Percentiles rank a stretch among this genome's conserved stretches.
Evolutionary conservation across 140 eudicot species (phyloP).

Genomic region (Flaveria floridana): DNA sequence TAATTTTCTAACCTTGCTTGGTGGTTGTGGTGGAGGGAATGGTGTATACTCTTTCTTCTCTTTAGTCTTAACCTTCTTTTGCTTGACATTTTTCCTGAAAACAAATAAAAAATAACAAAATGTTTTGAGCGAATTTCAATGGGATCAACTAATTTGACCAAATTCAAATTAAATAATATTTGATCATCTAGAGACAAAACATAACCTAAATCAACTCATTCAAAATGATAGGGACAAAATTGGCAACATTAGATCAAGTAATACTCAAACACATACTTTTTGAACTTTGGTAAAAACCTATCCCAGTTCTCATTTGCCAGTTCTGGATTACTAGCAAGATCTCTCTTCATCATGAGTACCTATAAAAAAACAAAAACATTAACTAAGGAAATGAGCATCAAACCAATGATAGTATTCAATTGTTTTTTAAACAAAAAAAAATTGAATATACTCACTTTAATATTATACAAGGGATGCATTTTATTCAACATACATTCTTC

Average conservation of each 20-base stretch:
- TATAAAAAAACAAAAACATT: constrained; percentile 23
- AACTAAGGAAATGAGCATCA: background rate
- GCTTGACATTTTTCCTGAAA: constrained; percentile 30
- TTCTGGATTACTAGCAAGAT: constrained; percentile 79
- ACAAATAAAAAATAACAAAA: background rate
- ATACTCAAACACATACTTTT: constrained; percentile 22
- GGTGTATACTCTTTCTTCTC: constrained; percentile 91
- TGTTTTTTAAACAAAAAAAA: background rate
- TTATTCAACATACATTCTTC: constrained; percentile 88
- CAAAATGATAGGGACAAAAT: background rate
- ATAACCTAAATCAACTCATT: background rate
- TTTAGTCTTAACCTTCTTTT: constrained; percentile 50
- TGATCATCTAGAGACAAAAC: background rate
- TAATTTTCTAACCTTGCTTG: constrained; percentile 64
- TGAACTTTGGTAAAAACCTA: constrained; percentile 51
- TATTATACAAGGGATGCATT: constrained; percentile 79
- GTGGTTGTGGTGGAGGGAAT: constrained; percentile 89
- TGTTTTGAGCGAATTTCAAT: background rate
- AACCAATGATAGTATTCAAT: background rate
- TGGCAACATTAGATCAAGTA: background rate
- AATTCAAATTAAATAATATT: background rate
- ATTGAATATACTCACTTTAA: constrained; percentile 45
- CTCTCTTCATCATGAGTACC: constrained; percentile 86
- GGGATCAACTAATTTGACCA: background rate
- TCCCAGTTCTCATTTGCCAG: constrained; percentile 97